Conservation (phyloP, 768 basidiomycete species). For the Boletus pseudo-olivaceus region DNA sequence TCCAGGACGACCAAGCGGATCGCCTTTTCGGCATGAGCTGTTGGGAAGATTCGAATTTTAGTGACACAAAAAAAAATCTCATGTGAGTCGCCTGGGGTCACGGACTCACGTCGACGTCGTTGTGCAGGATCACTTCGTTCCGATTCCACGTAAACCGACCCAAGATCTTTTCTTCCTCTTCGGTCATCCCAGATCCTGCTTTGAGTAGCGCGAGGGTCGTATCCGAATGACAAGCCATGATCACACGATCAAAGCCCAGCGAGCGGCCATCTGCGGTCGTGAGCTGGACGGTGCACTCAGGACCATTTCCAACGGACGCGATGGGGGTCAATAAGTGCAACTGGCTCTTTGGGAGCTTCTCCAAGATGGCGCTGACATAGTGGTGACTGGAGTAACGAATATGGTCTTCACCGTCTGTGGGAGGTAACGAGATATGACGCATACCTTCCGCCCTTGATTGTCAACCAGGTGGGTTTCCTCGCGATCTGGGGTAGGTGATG, state of each 20-base stretch:
- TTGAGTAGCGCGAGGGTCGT: constrained; percentile 40
- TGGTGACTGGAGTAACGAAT: constrained; percentile 39
- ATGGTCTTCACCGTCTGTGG: background rate
- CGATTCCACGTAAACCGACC: constrained; percentile 60
- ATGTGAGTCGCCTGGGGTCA: background rate
- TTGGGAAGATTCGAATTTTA: background rate
- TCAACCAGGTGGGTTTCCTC: constrained; percentile 70
- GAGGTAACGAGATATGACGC: constrained; percentile 6
- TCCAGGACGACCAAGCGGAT: constrained; percentile 75
- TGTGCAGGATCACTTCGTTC: constrained; percentile 68
- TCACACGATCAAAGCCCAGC: constrained; percentile 62
- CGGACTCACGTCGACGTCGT: constrained; percentile 51
- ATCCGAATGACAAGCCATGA: constrained; percentile 73
- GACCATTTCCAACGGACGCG: constrained; percentile 37
- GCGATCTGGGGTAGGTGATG: constrained; percentile 71
- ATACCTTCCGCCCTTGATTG: constrained; percentile 69
- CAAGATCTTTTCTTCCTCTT: constrained; percentile 54
- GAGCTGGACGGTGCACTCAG: constrained; percentile 35
- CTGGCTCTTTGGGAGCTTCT: constrained; percentile 46
- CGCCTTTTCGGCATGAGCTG: constrained; percentile 66
- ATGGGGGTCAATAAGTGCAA: constrained; percentile 62
- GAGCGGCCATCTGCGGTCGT: constrained; percentile 44
- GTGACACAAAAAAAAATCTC: background rate
- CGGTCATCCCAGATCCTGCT: constrained; percentile 46
- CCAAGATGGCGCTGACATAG: constrained; percentile 65